phyloP scores from a whole-genome alignment of 2,329 filamentous ascomycete species.

The Aspergillus hortae region DNA sequence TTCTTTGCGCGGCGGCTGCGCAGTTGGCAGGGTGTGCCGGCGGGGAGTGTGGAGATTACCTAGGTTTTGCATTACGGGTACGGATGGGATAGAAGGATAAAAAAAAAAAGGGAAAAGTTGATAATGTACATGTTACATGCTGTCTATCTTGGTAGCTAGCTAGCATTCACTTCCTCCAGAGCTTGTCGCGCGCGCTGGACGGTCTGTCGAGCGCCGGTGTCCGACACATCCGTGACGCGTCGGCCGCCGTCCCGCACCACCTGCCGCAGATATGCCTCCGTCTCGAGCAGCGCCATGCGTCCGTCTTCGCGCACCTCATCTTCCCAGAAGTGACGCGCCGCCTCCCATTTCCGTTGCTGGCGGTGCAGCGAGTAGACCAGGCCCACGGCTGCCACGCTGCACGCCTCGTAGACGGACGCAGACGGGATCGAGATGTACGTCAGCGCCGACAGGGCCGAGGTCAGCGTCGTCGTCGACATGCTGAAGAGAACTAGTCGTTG shows the following conservation, averaged over 20 bases:
- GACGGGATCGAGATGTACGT: slow-evolving; percentile 53
- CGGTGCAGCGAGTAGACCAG: slow-evolving; percentile 55
- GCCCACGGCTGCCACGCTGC: slow-evolving; percentile 57
- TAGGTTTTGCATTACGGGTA: background rate
- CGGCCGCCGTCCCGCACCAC: slow-evolving; percentile 46
- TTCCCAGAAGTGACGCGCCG: slow-evolving; percentile 51
- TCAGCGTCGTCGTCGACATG: slow-evolving; percentile 66
- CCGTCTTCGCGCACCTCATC: slow-evolving; percentile 55
- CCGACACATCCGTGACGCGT: slow-evolving; percentile 32
- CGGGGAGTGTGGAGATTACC: slow-evolving; percentile 43
- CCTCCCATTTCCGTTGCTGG: slow-evolving; percentile 59
- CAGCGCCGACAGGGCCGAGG: slow-evolving; percentile 53
- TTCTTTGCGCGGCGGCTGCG: slow-evolving; percentile 52
- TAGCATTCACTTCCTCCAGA: slow-evolving; percentile 34
- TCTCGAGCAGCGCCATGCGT: slow-evolving; percentile 51
- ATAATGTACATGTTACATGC: slow-evolving; percentile 7
- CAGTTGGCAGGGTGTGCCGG: slow-evolving; percentile 44
- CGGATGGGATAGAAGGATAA: background rate
- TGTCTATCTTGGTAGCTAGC: background rate
- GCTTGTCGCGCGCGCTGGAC: slow-evolving; percentile 47
- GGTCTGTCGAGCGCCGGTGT: slow-evolving; percentile 41
- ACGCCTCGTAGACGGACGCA: slow-evolving; percentile 54
- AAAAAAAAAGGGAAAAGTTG: background rate
- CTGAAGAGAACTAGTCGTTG: slow-evolving; percentile 74
- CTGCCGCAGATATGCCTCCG: slow-evolving; percentile 49